Evolutionary conservation across 1,284 basidiomycete species (phyloP).

Genomic region (Pseudozyma pruni): DNA sequence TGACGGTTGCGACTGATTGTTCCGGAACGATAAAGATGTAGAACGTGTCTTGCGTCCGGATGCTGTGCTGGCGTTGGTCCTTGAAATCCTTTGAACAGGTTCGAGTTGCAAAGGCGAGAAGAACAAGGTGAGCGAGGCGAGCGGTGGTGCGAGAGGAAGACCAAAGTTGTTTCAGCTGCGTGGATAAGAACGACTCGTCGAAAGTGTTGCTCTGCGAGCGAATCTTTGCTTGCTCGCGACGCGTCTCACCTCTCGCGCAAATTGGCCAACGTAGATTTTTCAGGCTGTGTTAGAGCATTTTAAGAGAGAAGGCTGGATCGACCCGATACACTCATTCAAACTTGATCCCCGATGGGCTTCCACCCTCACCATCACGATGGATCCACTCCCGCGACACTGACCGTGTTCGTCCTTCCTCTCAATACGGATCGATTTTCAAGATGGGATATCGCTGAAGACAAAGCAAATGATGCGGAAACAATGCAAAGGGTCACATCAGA

Average conservation of each 20-base stretch:
- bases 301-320: too few species aligned
- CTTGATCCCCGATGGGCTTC: not conserved
- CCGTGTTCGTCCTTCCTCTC: not conserved
- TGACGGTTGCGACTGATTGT: not conserved
- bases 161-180: not conserved
- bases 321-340: not conserved
- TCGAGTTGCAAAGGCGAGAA: not conserved
- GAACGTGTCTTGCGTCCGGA: not conserved
- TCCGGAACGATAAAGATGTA: too few species aligned
- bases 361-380: too few species aligned
- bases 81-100: too few species aligned
- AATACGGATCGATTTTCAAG: not conserved
- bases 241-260: conserved; percentile 25
- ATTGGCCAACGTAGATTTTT: too few species aligned
- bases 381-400: too few species aligned
- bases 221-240: conserved; percentile 21
- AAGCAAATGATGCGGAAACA: conserved; percentile 7
- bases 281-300: too few species aligned
- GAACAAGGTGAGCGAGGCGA: not conserved
- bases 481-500: conserved; percentile 36
- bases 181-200: not conserved
- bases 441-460: not conserved
- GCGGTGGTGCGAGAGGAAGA: not conserved
- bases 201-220: conserved; percentile 23
- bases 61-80: not conserved